Evolutionary conservation across 2,329 filamentous ascomycete genomes (phyloP).

Genomic region (Metarhizium album): DNA sequence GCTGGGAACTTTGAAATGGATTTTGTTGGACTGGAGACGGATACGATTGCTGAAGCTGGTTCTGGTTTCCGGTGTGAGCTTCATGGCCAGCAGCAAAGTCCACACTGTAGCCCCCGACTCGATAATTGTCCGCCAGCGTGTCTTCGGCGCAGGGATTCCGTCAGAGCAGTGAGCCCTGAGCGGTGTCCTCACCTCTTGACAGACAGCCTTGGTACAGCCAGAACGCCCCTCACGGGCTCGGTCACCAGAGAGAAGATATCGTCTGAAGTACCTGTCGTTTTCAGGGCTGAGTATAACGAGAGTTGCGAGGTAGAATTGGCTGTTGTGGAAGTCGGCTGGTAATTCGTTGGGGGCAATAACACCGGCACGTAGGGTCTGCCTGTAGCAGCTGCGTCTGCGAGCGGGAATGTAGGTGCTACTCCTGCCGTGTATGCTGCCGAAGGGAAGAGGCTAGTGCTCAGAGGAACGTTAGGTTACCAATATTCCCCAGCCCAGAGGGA

Average conservation of each 20-base stretch:
- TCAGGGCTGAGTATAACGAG: conserved; percentile 1
- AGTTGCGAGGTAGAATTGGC: conserved; percentile 1
- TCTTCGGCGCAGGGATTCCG: conserved; percentile 62
- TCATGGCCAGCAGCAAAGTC: conserved; percentile 57
- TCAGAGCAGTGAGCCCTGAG: conserved; percentile 69
- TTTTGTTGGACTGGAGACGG: conserved; percentile 32
- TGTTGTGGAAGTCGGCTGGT: conserved; percentile 5
- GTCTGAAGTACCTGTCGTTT: not conserved
- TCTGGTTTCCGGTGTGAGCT: conserved; percentile 53
- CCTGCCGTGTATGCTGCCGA: conserved; percentile 1
- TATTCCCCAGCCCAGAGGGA: not conserved
- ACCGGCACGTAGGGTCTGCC: not conserved
- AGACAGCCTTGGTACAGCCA: conserved; percentile 43
- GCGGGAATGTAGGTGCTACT: not conserved
- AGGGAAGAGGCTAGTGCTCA: not conserved
- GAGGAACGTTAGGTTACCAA: conserved; percentile 3
- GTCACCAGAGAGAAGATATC: conserved; percentile 18
- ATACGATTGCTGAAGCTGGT: conserved; percentile 54
- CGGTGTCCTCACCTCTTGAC: conserved; percentile 54
- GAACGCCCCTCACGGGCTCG: conserved; percentile 45
- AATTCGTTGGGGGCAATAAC: not conserved
- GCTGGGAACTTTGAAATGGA: conserved; percentile 8
- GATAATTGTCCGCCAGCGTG: conserved; percentile 67
- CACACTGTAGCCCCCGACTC: conserved; percentile 64
- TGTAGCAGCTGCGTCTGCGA: not conserved